phyloP scores from a whole-genome alignment of 2,329 filamentous ascomycete genomes.

The Chrysoporthe austroafricana region DNA sequence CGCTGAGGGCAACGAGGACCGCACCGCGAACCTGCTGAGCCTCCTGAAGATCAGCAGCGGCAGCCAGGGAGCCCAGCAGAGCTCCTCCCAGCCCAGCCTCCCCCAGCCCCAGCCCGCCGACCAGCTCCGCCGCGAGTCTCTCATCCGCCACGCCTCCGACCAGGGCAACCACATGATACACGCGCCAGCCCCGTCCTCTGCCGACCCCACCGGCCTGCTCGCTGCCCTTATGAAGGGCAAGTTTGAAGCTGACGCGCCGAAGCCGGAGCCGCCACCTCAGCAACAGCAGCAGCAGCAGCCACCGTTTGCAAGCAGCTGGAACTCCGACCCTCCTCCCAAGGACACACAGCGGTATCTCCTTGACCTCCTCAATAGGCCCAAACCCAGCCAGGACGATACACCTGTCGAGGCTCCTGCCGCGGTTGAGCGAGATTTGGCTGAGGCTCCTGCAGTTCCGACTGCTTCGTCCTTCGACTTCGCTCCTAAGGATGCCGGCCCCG shows the following conservation, averaged over 20 bases:
- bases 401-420: conserved; percentile 39
- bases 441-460: conserved; percentile 26
- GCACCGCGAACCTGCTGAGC: conserved; percentile 61
- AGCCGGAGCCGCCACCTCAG: conserved; percentile 38
- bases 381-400: conserved; percentile 63
- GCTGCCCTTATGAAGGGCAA: conserved; percentile 65
- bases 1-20: conserved; percentile 43
- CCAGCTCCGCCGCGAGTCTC: conserved; percentile 36
- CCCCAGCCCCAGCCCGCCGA: conserved; percentile 30
- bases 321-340: conserved; percentile 56
- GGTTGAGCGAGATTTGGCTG: conserved; percentile 48
- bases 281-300: conserved; percentile 25
- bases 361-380: conserved; percentile 80
- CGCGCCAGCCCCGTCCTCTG: conserved; percentile 59
- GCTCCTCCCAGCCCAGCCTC: conserved; percentile 31
- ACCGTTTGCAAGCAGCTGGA: conserved; percentile 43
- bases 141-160: conserved; percentile 32
- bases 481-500: conserved; percentile 31
- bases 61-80: conserved; percentile 33
- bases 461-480: conserved; percentile 36
- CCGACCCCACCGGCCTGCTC: conserved; percentile 61
- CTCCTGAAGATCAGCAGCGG: conserved; percentile 63
- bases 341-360: conserved; percentile 86
- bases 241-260: conserved; percentile 51
- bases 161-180: conserved; percentile 49